Evolutionary conservation across 306 rosid species (phyloP).

Genomic region (Glycyrrhiza uralensis): DNA sequence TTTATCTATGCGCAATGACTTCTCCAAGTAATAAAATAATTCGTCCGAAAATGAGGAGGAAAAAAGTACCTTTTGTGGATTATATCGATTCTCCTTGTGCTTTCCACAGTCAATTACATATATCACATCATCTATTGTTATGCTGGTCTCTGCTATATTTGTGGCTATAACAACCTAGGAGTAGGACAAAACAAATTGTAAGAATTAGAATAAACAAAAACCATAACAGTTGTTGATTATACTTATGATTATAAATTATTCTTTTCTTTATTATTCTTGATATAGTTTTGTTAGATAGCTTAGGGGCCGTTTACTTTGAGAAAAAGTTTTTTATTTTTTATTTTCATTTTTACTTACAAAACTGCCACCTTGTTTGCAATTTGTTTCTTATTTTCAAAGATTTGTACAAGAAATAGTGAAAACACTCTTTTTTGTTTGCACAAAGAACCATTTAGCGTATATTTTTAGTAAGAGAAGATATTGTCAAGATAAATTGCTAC

Average conservation of each 20-base stretch:
- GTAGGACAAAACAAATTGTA: slow-evolving; percentile 24
- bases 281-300: too few relatives aligned
- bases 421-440: too few relatives aligned
- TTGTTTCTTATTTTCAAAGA: too few relatives aligned
- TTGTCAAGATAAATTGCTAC: too few relatives aligned
- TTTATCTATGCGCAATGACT: background rate
- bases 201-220: slow-evolving; percentile 11
- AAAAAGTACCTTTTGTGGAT: slow-evolving; percentile 79
- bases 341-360: too few relatives aligned
- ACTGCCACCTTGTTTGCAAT: too few relatives aligned
- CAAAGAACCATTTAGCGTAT: too few relatives aligned
- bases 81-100: slow-evolving; percentile 94
- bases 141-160: slow-evolving; percentile 96
- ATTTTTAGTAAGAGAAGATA: too few relatives aligned
- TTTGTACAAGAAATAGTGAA: too few relatives aligned
- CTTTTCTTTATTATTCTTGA: background rate
- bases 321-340: too few relatives aligned
- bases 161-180: slow-evolving; percentile 88
- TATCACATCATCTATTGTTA: slow-evolving; percentile 91
- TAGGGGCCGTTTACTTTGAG: too few relatives aligned
- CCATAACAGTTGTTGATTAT: background rate
- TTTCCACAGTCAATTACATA: slow-evolving; percentile 91
- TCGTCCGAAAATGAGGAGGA: slow-evolving; percentile 16
- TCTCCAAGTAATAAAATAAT: background rate
- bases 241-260: background rate